Conservation (phyloP, 176 grass and related monocot genomes). For the Ensete glaucum region DNA sequence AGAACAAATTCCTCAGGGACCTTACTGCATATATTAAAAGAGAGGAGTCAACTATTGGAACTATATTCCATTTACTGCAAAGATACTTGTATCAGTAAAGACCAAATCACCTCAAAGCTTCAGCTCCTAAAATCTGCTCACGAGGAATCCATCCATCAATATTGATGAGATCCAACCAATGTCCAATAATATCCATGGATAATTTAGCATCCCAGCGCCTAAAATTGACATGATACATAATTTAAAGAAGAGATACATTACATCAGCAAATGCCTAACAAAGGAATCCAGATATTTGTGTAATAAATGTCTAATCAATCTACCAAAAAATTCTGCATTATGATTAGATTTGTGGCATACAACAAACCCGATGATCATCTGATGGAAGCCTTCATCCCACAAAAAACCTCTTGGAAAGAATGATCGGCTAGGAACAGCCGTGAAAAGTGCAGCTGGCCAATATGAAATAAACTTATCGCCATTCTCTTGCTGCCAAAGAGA, state of each 20-base stretch:
- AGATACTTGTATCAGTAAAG: not conserved
- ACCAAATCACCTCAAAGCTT: constrained; percentile 79
- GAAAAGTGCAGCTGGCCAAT: constrained; percentile 84
- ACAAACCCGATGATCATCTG: constrained; percentile 74
- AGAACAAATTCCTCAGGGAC: constrained; percentile 89
- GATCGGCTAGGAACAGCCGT: constrained; percentile 94
- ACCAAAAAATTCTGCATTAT: not conserved
- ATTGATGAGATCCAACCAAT: constrained; percentile 97
- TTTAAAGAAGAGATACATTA: not conserved
- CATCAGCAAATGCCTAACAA: not conserved
- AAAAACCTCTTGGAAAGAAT: constrained; percentile 92
- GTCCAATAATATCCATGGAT: constrained; percentile 90
- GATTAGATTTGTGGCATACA: not conserved
- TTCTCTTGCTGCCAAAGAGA: constrained; percentile 69
- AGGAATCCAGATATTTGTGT: not conserved
- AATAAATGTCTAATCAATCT: not conserved
- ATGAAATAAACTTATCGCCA: constrained; percentile 79
- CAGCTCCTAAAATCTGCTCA: constrained; percentile 90
- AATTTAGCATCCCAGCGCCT: constrained; percentile 95
- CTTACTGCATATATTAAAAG: constrained; percentile 56
- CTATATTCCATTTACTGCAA: constrained; percentile 1
- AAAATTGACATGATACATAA: constrained; percentile 14
- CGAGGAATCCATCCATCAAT: constrained; percentile 98
- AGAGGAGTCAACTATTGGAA: constrained; percentile 7
- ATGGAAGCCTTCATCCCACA: constrained; percentile 98